Conservation (phyloP, 2,329 filamentous ascomycete genomes). For the Neophaeococcomyces mojaviensis region DNA sequence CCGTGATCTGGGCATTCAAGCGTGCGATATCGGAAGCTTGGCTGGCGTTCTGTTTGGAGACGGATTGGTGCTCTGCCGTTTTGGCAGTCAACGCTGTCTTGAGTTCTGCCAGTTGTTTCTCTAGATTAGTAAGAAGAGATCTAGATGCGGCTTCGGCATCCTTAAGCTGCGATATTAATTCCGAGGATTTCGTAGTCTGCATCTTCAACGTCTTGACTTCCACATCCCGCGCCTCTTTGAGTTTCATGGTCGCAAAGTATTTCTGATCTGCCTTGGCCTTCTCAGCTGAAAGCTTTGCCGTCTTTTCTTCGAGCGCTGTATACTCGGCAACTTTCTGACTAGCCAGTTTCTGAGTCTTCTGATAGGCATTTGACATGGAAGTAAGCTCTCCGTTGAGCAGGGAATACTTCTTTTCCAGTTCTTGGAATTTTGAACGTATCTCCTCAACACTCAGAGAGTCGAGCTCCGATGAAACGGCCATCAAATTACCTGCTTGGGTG, state of each 20-base stretch:
- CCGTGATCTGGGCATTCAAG: conserved; percentile 65
- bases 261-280: conserved; percentile 97
- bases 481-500: conserved; percentile 12
- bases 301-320: conserved; percentile 66
- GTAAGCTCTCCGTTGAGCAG: conserved; percentile 82
- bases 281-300: conserved; percentile 67
- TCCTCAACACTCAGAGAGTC: conserved; percentile 56
- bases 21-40: conserved; percentile 54
- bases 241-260: conserved; percentile 92
- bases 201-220: conserved; percentile 72
- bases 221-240: conserved; percentile 74
- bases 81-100: conserved; percentile 69
- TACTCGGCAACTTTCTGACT: conserved; percentile 81
- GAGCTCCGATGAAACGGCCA: conserved; percentile 17
- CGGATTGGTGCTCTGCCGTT: conserved; percentile 62
- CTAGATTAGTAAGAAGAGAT: conserved; percentile 69
- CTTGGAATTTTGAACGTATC: conserved; percentile 63
- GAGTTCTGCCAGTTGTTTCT: conserved; percentile 81
- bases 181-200: conserved; percentile 83
- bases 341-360: conserved; percentile 75
- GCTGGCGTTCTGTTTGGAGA: conserved; percentile 66
- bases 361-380: conserved; percentile 84
- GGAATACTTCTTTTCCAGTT: conserved; percentile 70
- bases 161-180: conserved; percentile 89
- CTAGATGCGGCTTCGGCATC: conserved; percentile 75